phyloP scores from a whole-genome alignment of 768 basidiomycete species.

The Mycena filopes region DNA sequence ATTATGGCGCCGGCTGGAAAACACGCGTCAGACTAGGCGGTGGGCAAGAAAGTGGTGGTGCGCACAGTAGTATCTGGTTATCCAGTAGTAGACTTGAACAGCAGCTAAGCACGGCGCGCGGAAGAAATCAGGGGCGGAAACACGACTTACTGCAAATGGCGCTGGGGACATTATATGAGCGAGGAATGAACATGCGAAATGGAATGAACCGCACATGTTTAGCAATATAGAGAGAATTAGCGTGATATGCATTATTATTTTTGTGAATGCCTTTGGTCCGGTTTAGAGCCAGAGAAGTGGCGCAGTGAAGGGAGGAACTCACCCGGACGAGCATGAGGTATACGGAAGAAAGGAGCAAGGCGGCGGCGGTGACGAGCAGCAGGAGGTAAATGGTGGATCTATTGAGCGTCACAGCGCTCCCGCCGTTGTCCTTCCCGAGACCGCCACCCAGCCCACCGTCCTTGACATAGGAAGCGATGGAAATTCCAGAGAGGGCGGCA shows the following conservation, averaged over 20 bases:
- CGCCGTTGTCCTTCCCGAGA: constrained; percentile 64
- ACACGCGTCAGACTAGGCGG: constrained; percentile 3
- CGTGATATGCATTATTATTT: constrained; percentile 80
- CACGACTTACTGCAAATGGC: constrained; percentile 62
- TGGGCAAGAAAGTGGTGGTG: constrained; percentile 11
- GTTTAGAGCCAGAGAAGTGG: too few relatives aligned
- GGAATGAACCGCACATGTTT: constrained; percentile 63
- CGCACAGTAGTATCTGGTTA: constrained; percentile 75
- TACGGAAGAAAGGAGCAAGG: constrained; percentile 68
- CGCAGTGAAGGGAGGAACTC: too few relatives aligned
- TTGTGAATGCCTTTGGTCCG: constrained; percentile 82
- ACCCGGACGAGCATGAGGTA: constrained; percentile 80
- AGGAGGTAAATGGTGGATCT: constrained; percentile 80
- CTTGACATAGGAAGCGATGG: constrained; percentile 69
- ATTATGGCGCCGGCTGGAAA: constrained; percentile 75
- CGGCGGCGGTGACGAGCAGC: constrained; percentile 76
- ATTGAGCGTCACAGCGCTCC: constrained; percentile 72
- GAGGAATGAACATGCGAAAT: neutral
- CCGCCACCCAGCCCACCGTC: constrained; percentile 80
- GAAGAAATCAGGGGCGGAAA: neutral
- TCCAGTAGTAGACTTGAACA: constrained; percentile 70
- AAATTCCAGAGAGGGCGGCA: constrained; percentile 72
- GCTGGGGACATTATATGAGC: constrained; percentile 45
- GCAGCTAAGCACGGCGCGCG: neutral
- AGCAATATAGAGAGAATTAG: constrained; percentile 69